These are phyloP conservation scores for Talaromyces rugulosus DNA, from an alignment of 2,329 filamentous ascomycete genomes.

Conservation along the genomic window DNA sequence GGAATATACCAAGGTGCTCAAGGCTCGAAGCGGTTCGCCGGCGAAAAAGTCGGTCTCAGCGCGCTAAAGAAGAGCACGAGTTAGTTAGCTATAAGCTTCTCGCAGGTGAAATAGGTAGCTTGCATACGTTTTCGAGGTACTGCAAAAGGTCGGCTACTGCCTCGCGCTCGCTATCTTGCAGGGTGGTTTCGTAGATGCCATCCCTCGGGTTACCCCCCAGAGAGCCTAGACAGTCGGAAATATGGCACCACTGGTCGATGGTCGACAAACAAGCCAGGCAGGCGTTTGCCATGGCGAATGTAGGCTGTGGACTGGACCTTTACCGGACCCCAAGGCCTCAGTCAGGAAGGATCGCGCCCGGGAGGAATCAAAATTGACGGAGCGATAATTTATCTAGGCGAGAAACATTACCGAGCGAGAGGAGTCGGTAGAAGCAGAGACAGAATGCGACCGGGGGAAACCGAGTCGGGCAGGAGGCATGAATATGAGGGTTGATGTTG, in stretches of 20 bases:
- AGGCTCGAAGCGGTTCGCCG: constrained; percentile 85
- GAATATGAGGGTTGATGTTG: background rate
- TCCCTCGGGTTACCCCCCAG: constrained; percentile 69
- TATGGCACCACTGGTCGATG: constrained; percentile 41
- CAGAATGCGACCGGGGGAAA: constrained; percentile 7
- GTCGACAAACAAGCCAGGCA: constrained; percentile 40
- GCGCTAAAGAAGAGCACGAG: constrained; percentile 55
- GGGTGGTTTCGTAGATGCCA: constrained; percentile 77
- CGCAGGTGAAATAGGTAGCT: background rate
- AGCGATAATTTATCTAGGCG: constrained; percentile 12
- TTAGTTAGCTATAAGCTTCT: background rate
- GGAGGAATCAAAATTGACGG: constrained; percentile 1
- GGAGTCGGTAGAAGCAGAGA: constrained; percentile 9
- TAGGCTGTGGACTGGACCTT: constrained; percentile 15
- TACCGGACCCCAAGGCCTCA: constrained; percentile 24
- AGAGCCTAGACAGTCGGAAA: constrained; percentile 37
- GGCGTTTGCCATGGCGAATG: constrained; percentile 35
- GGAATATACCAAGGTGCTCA: constrained; percentile 95
- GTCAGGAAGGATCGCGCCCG: constrained; percentile 14
- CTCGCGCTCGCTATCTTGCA: constrained; percentile 94
- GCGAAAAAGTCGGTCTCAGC: constrained; percentile 98
- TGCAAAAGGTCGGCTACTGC: constrained; percentile 92
- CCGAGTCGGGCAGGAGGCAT: constrained; percentile 5
- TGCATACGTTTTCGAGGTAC: constrained; percentile 85
- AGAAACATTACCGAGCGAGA: constrained; percentile 14